Evolutionary conservation across 2,329 filamentous ascomycete genomes (phyloP), one percentile per base, ranked within the genome.

Genomic region (Thermochaetoides dissita): DNA sequence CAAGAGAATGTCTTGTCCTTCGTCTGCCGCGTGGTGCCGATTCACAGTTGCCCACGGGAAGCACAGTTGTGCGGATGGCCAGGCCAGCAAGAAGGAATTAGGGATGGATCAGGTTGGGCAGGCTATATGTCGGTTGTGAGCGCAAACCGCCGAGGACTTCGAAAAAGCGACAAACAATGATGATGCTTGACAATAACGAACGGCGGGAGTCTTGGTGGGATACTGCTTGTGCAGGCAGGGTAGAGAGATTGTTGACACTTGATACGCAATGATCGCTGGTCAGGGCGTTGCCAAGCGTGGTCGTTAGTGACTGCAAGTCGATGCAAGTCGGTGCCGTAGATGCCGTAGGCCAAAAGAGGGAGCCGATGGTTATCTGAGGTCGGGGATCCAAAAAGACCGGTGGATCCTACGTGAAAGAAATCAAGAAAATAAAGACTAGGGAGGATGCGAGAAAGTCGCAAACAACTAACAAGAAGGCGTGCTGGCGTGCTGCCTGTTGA

Each of bases 1-100:
- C 45, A 43, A 41, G 43, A 38, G 29, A 42, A 39, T 36, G 39
- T 36, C 40, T 40, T 43, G 43, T 49, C 39, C 45, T 41, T 37
- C 41, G 31, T 44, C 41, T 46, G 30, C 48, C 42, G 49, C 44
- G 48, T 50, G 44, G 42, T 47, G 46, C 40, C 35, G 41, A 44
- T 35, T 48, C 34, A 40, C 40, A 41, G 38, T 46, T 36, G 32
- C 39, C 39, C 44, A 37, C 17, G 17, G 17, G 43, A 36, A 37
- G 45, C 39, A 36, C 40, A 30, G 38, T 39, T 42, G 41, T 38
- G 40, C 36, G 46, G 37, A 41, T 34, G 11, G 32, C 34, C 40
- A 37, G 38, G 37, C 38, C 44, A 44, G 42, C 36, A 44, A 48
- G 37, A 40, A 24, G 17, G 17, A 24, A 24, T 24, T 5, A 24